Percentiles rank a stretch among this genome's conserved stretches.
These are phyloP conservation scores for Apiotrichum porosum DNA, from an alignment of 1,284 basidiomycete genomes.

Conservation along the genomic window DNA sequence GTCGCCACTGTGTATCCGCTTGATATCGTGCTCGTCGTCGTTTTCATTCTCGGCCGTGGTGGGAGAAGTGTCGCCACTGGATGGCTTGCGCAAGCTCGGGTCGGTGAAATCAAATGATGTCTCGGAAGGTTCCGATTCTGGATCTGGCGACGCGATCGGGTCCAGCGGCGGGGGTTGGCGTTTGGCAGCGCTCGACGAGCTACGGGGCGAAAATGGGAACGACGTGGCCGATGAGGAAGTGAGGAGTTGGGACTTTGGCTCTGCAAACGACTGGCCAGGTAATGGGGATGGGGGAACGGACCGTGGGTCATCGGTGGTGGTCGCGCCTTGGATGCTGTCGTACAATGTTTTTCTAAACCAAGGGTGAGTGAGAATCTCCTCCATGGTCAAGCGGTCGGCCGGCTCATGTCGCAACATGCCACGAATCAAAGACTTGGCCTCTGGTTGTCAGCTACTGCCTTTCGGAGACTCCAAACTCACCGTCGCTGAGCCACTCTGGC, in stretches of 20 bases:
- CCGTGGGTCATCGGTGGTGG: slow-evolving; percentile 18
- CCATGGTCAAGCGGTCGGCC: slow-evolving; percentile 67
- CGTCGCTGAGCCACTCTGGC: slow-evolving; percentile 81
- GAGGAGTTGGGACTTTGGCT: background rate
- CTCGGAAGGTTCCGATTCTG: slow-evolving; percentile 31
- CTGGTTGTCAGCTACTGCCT: slow-evolving; percentile 49
- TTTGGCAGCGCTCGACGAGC: slow-evolving; percentile 25
- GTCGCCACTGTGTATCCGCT: slow-evolving; percentile 31
- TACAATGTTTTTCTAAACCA: slow-evolving; percentile 70
- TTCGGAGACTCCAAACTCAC: slow-evolving; percentile 50
- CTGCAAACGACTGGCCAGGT: background rate
- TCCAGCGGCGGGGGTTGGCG: background rate
- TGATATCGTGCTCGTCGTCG: slow-evolving; percentile 24
- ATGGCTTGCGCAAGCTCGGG: slow-evolving; percentile 11
- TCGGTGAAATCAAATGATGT: slow-evolving; percentile 34
- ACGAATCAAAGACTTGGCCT: slow-evolving; percentile 72
- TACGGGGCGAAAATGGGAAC: slow-evolving; percentile 24
- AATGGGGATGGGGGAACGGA: slow-evolving; percentile 6
- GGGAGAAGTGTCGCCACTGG: slow-evolving; percentile 40
- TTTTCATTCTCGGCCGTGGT: slow-evolving; percentile 43
- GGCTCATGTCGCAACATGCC: slow-evolving; percentile 78
- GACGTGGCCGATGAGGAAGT: slow-evolving; percentile 11
- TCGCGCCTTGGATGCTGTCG: slow-evolving; percentile 36
- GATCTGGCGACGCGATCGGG: slow-evolving; percentile 9
- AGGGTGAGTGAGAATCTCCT: slow-evolving; percentile 77